phyloP scores from a whole-genome alignment of 1,284 basidiomycete species.

The Ceratobasidium sp. region DNA sequence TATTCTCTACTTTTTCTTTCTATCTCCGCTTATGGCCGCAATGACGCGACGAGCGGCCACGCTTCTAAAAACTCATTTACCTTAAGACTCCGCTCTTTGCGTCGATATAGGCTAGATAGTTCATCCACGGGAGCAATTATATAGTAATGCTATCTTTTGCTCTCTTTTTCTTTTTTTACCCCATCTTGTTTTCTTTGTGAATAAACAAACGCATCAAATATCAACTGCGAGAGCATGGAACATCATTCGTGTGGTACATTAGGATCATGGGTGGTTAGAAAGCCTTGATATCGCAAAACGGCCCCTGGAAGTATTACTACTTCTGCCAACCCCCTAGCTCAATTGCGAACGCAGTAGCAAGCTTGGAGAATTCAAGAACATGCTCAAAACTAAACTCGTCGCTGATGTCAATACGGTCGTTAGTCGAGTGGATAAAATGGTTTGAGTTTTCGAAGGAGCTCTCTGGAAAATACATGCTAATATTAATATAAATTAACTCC shows the following conservation, averaged over 20 bases:
- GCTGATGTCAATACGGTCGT: slow-evolving; percentile 85
- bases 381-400: slow-evolving; percentile 87
- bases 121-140: slow-evolving; percentile 30
- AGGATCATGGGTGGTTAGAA: slow-evolving; percentile 3
- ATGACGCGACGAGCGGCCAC: slow-evolving; percentile 1
- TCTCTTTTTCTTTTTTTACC: neutral
- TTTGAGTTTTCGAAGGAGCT: slow-evolving; percentile 79
- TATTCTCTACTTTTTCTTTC: neutral
- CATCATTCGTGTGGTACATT: neutral
- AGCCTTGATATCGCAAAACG: neutral
- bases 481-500: slow-evolving; percentile 41
- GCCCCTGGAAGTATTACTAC: slow-evolving; percentile 37
- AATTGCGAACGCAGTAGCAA: slow-evolving; percentile 85
- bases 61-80: slow-evolving; percentile 1
- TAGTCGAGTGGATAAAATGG: slow-evolving; percentile 81
- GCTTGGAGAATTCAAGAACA: slow-evolving; percentile 89
- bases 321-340: slow-evolving; percentile 73
- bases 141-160: neutral
- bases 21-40: neutral
- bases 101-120: slow-evolving; percentile 28
- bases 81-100: slow-evolving; percentile 23
- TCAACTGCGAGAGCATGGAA: neutral
- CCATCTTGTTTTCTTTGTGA: slow-evolving; percentile 18
- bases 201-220: neutral
- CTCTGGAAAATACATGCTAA: slow-evolving; percentile 60